These are phyloP conservation scores for Panicum virgatum DNA, from an alignment of 202 grass and related monocot species.

Conservation along the genomic window DNA sequence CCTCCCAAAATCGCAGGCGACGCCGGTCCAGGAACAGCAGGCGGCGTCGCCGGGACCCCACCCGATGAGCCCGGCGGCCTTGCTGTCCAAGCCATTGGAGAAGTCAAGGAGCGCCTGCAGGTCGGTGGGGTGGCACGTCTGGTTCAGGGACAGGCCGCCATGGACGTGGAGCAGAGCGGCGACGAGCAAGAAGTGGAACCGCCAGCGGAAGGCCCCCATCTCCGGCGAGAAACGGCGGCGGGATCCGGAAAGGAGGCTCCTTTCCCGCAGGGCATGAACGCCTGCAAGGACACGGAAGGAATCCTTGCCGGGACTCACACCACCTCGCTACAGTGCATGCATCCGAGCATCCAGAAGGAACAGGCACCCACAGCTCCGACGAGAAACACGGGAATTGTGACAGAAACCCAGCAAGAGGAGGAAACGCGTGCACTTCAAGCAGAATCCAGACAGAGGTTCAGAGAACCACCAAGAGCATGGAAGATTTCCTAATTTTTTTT, in stretches of 20 bases:
- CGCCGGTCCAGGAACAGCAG: slow-evolving; percentile 81
- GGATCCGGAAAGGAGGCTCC: slow-evolving; percentile 24
- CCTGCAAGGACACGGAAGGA: not conserved
- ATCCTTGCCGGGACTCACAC: not conserved
- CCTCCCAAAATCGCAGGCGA: slow-evolving; percentile 55
- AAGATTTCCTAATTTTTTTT: not conserved
- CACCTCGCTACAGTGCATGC: not conserved
- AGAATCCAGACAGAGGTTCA: slow-evolving; percentile 12
- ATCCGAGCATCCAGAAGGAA: slow-evolving; percentile 18
- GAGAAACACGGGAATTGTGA: not conserved
- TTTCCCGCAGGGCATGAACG: slow-evolving; percentile 43
- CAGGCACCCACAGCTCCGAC: not conserved
- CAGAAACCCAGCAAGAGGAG: not conserved
- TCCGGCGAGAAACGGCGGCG: slow-evolving; percentile 40
- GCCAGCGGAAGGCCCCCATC: slow-evolving; percentile 55
- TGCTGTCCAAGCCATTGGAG: slow-evolving; percentile 46
- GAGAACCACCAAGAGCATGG: slow-evolving; percentile 1
- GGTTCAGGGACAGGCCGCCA: slow-evolving; percentile 38
- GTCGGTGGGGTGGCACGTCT: slow-evolving; percentile 55
- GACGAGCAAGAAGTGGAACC: slow-evolving; percentile 34
- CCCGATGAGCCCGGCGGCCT: slow-evolving; percentile 34
- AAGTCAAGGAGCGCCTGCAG: slow-evolving; percentile 54
- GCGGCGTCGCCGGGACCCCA: slow-evolving; percentile 44
- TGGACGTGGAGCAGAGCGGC: slow-evolving; percentile 19
- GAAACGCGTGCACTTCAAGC: not conserved